Conservation (phyloP, 768 basidiomycete genomes). For the Lactarius trivialis region DNA sequence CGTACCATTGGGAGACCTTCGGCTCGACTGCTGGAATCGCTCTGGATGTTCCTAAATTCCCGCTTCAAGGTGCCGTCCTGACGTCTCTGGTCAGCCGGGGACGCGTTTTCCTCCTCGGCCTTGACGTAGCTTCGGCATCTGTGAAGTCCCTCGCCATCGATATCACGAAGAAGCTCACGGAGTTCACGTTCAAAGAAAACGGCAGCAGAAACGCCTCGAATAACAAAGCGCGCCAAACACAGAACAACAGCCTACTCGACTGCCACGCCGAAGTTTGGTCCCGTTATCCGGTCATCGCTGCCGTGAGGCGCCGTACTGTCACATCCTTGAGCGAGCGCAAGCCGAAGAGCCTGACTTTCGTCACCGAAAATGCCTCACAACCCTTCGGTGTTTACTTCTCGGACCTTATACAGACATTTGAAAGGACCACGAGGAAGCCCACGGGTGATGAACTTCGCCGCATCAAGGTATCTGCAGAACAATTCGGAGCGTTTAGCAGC, state of each 20-base stretch:
- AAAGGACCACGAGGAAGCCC: conserved; percentile 47
- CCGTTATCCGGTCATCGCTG: conserved; percentile 10
- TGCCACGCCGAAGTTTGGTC: conserved; percentile 17
- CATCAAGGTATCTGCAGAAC: conserved; percentile 32
- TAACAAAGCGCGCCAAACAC: conserved; percentile 24
- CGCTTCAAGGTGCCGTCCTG: conserved; percentile 27
- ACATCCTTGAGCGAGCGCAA: conserved; percentile 26
- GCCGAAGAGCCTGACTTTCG: conserved; percentile 37
- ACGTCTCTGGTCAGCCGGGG: conserved; percentile 42
- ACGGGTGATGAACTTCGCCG: conserved; percentile 39
- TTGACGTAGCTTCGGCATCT: conserved; percentile 31
- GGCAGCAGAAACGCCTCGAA: conserved; percentile 25
- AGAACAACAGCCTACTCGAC: conserved; percentile 34
- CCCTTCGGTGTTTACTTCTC: conserved; percentile 39
- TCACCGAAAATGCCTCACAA: conserved; percentile 34
- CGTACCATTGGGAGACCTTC: conserved; percentile 53
- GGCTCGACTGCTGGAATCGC: conserved; percentile 43
- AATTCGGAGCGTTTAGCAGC: conserved; percentile 29
- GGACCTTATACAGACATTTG: conserved; percentile 41
- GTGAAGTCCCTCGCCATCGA: conserved; percentile 42
- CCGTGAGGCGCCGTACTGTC: conserved; percentile 10
- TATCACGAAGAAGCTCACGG: conserved; percentile 50
- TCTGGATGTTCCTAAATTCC: conserved; percentile 31
- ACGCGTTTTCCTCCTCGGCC: conserved; percentile 38
- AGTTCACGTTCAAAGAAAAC: conserved; percentile 48